phyloP scores from a whole-genome alignment of 768 basidiomycete species.

The Naganishia vaughanmartiniae region DNA sequence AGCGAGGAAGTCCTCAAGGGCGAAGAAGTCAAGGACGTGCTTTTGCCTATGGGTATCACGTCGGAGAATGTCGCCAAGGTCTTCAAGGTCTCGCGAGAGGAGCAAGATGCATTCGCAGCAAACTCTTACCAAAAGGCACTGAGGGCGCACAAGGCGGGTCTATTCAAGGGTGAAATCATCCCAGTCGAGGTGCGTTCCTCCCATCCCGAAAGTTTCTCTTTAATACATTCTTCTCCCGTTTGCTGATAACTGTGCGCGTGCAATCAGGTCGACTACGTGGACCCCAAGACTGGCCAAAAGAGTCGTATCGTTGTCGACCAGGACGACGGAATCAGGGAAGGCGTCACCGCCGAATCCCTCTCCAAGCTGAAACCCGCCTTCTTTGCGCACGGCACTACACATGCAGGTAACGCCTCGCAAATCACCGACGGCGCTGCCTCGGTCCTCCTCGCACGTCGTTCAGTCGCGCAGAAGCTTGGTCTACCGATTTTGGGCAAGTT shows the following conservation, averaged over 20 bases:
- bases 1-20: conserved; percentile 39
- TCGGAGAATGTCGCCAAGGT: conserved; percentile 79
- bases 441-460: conserved; percentile 75
- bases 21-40: conserved; percentile 33
- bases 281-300: conserved; percentile 71
- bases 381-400: conserved; percentile 61
- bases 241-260: neutral
- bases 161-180: conserved; percentile 78
- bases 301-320: conserved; percentile 67
- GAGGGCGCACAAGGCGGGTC: conserved; percentile 72
- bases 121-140: conserved; percentile 80
- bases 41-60: conserved; percentile 79
- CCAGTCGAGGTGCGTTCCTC: conserved; percentile 57
- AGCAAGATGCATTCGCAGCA: conserved; percentile 83
- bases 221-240: neutral
- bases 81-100: conserved; percentile 67
- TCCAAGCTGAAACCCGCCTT: conserved; percentile 84
- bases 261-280: conserved; percentile 61
- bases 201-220: neutral
- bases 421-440: conserved; percentile 91
- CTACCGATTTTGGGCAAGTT: conserved; percentile 87
- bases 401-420: conserved; percentile 74
- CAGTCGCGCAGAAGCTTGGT: conserved; percentile 73
- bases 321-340: conserved; percentile 84
- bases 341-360: conserved; percentile 74